Base-by-base conservation (phyloP, 495 filamentous ascomycete species). In the Penicillium dipodomyicola region DNA sequence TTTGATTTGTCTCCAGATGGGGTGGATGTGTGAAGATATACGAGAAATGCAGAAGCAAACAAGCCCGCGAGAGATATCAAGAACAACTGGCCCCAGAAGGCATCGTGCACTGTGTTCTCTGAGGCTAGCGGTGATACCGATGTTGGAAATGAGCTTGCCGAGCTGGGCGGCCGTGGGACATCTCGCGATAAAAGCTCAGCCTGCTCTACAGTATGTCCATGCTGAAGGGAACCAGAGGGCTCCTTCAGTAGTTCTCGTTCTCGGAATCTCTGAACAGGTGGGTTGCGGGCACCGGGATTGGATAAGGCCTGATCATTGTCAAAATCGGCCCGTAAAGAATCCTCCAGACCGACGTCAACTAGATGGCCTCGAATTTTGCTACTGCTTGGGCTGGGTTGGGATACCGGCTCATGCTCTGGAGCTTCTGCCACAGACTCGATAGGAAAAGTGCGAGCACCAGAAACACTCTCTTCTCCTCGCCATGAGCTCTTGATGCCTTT, bases 11-110 rank as follows among this genome's bases (percentile, higher is more conserved):
- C 71, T 42, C 77, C 76, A 11, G 76, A 72, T 1, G 89, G 87
- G 1, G 82, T 66, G 9, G 86, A 84, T 1, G 93, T 97, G 67
- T 97, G 91, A 11, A 98, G 79, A 65, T 87, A 92, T 47, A 96
- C 85, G 14, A 98, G 80, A 52, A 96, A 83, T 55, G 92, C 92
- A 14, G 89, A 92, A 17, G 92, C 86, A 64, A 97, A 84, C 37
- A 97, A 72, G 22, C 87, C 85, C 39, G 90, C 90, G 52, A 94
- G 73, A 30, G 82, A 87, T 68, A 97, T 92, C 56, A 96, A 71
- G 67, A 91, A 97, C 27, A 97, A 76, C 62, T 88, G 91, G n/a
- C 87, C 89, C 82, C 94, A 98, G 71, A 97, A 91, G 14, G 81
- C 74, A 71, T 98, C 95, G 72, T 97, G 90, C n/a, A 71, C 64